Base-by-base conservation (phyloP, 2,329 filamentous ascomycete genomes). In the Hypoxylon sp. region DNA sequence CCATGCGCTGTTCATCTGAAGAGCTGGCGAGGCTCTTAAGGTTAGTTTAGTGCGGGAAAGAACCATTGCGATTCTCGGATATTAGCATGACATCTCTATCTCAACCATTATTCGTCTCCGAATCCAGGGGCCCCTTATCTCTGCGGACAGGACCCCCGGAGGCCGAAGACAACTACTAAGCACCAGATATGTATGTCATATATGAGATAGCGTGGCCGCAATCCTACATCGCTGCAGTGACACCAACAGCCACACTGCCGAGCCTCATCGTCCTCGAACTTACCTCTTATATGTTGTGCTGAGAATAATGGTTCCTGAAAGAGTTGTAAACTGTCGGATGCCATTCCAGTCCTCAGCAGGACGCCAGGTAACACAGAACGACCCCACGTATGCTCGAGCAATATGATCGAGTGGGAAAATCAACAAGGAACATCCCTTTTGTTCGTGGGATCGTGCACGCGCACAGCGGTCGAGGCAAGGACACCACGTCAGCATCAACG, bases 241-340 rank as follows among this genome's bases (percentile, higher is more conserved):
- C 51, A 64, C 65, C 37, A 55, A 47, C 51, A 50, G 55, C 44
- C 46, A 55, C 65, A 52, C 48, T 44, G 44, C 65, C 51, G 50
- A 63, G 59, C 39, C 54, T 64, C 54, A 50, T 33, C 17, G 65
- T 44, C 24, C 46, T 37, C 42, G n/a, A 19, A 19, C 1, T 17
- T n/a, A 8, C 13, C 19, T 51, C 19, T 10, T 39, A 31, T 22
- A 58, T 26, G n/a, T 14, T 6, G 3, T 5, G 14, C 42, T 35
- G 54, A 59, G 47, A 51, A 44, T 26, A n/a, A 60, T 57, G 61
- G 65, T 65, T 56, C 65, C 61, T 61, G 60, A 46, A 61, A 57
- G 35, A 61, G 53, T 57, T 57, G 56, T 60, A 39, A 57, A 39
- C 50, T 52, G 35, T 65, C 60, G 65, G 56, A 68, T 61, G 56